These are phyloP conservation scores for Chloris gayana DNA, from an alignment of 176 grass and related monocot species.

Conservation along the genomic window DNA sequence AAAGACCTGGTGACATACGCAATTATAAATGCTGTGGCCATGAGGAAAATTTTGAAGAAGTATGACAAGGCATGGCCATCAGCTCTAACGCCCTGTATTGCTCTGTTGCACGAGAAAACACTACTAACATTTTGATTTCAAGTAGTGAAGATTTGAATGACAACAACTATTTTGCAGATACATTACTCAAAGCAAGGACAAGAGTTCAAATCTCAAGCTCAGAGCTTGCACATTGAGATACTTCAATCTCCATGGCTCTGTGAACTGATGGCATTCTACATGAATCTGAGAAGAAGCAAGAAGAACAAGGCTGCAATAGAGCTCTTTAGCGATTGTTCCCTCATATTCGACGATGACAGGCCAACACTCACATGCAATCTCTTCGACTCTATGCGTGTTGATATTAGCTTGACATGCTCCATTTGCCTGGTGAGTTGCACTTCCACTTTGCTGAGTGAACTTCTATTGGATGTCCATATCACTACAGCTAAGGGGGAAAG, in stretches of 20 bases:
- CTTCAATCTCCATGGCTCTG: conserved; percentile 91
- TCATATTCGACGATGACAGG: conserved; percentile 70
- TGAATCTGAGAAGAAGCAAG: conserved; percentile 69
- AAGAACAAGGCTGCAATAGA: conserved; percentile 53
- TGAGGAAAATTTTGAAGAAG: conserved; percentile 95
- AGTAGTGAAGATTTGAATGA: background rate
- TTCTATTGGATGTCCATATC: background rate
- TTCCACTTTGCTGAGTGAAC: conserved; percentile 4
- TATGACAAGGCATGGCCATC: conserved; percentile 71
- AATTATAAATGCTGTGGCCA: conserved; percentile 90
- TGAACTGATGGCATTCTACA: conserved; percentile 89
- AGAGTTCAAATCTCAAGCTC: conserved; percentile 83
- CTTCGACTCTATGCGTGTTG: conserved; percentile 73
- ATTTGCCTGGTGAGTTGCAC: conserved; percentile 80
- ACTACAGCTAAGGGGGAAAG: background rate
- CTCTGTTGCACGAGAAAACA: background rate
- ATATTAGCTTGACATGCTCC: conserved; percentile 85
- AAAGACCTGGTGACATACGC: conserved; percentile 88
- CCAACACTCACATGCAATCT: conserved; percentile 69
- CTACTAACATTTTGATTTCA: background rate
- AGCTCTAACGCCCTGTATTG: background rate
- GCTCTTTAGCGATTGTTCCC: conserved; percentile 71
- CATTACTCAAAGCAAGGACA: conserved; percentile 95
- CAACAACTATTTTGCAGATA: conserved; percentile 45
- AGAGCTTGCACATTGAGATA: conserved; percentile 89